Evolutionary conservation across 1,284 basidiomycete species (phyloP), one percentile per base, ranked within the genome.

Genomic region (Coniophora puteana): DNA sequence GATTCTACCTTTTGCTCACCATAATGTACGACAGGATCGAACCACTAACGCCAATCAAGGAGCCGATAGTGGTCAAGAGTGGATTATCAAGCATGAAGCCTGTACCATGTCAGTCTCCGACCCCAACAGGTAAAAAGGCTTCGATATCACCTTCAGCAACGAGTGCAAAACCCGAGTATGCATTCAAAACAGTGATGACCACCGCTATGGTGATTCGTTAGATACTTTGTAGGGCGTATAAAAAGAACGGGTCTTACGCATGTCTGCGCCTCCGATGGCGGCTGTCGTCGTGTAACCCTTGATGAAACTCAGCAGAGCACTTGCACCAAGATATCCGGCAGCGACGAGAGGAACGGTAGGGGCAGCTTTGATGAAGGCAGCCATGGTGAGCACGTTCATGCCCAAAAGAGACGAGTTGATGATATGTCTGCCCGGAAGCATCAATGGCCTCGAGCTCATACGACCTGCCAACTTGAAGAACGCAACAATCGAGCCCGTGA

Each of bases 11-110:
- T 49, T 48, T 38, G 48, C 58, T 52, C 51, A 89, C 89, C 89
- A 92, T 92, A 55, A 92, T 91, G 53, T 92, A 91, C 8, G 86
- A 89, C 40, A 92, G 75, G 54, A 92, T 92, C n/a, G 85, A 89
- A 41, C 88, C 88, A 59, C 83, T 88, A 55, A 90, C 87, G 33
- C 88, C 89, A 45, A 92, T 92, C 32, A 92, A 65, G 21, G 85
- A 83, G 16, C 89, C 89, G 16, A 92, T 77, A 0, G 83, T 85
- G 1, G 87, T 88, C 36, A 92, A 65, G 6, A 92, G 71, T 17
- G 87, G 78, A 55, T 92, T 91, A 55, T 92, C 85, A 47, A 91
- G 62, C 89, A 92, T 92, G 56, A 92, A 87, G 6, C 87, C 79
- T 80, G 36, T n/a, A 16, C 17, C 16, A 29, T 22, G 33, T 33